Base-by-base conservation (phyloP, 176 grass and related monocot genomes). In the Avena atlantica region DNA sequence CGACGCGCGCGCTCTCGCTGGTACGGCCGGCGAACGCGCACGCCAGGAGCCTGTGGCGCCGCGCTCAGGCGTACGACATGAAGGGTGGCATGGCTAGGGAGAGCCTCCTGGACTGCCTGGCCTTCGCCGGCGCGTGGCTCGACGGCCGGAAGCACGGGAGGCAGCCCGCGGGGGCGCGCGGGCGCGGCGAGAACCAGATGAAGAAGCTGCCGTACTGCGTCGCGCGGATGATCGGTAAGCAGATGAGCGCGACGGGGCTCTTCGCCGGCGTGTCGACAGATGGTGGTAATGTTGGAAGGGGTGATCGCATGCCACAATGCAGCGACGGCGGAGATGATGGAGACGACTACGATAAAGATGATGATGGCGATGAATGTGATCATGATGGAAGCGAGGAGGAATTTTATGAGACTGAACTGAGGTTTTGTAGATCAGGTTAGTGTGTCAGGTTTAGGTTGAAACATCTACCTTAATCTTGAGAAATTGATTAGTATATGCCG, bases 1-100 rank as follows among this genome's bases (percentile, higher is more conserved):
- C 94, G 23, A 99, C 97, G 7, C 92, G 97, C 45, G 97, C 97
- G 64, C 83, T 99, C 17, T 74, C 97, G 8, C 83, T 96, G 25
- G 90, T 92, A 12, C 78, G 87, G 58, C 90, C 90, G 16, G 90
- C 66, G 23, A 96, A 93, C 90, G 70, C 75, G 36, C 94, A 98
- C 56, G 89, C 88, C 79, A 93, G 78, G 78, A 98, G 94, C 91
- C 80, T 98, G 27, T 98, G 97, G 94, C 84, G 90, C 23, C 84
- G 97, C 9, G 87, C 94, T 59, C 97, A 96, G 88, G 94, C 97
- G 14, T 96, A 98, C 68, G 90, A 93, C 61, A 98, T 94, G 94
- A 98, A 94, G 77, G 87, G 92, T 42, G 85, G 89, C 69, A 96
- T 98, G 97, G 92, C 92, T 4, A 99, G 87, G 90, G 97, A 99